Base-by-base conservation (phyloP, 352 stramenopile genomes). In the Globisporangium emineosum region DNA sequence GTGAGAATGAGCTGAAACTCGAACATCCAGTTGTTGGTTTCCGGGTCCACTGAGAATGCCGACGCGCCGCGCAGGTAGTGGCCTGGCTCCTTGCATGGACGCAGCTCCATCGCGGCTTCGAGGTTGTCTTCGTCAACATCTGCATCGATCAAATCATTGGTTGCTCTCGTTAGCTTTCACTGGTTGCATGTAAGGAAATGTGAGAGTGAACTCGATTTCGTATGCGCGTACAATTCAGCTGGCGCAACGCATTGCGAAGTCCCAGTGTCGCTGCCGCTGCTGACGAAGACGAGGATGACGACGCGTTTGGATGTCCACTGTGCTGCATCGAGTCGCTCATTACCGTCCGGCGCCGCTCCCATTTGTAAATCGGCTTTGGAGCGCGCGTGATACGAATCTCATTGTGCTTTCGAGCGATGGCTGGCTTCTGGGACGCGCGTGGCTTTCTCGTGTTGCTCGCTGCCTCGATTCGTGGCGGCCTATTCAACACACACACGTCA, bases 1-100 rank as follows among this genome's bases (percentile, higher is more conserved):
- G 77, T 89, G 35, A 89, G 67, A 25, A 89, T 68, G 55, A 89
- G 68, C 62, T 89, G 76, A 57, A 87, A 84, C 52, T 89, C 77
- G 30, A 89, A 79, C 21, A 30, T 53, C 5, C 37, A 15, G 1
- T 40, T 29, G 2, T 29, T 61, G 9, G 57, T 51, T n/a, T 68
- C 55, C 4, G 55, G 27, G 5, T 42, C 53, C 52, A 57, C 54
- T 37, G 43, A 21, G 60, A 81, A 66, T 2, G 51, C 53, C 29
- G 69, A 70, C 8, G 71, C 70, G n/a, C 67, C 77, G 29, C 74
- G 77, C 0, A 79, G 68, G 43, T 86, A 83, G 65, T 89, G 79
- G 1, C 77, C 79, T 21, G 79, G 77, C 55, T 87, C 77, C 0
- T 60, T 62, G 55, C 76, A 84, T 8, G 68, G 67, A 37, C 72